Base-by-base conservation (phyloP, 108 stramenopile species). In the Pseudonitzschia pungens region DNA sequence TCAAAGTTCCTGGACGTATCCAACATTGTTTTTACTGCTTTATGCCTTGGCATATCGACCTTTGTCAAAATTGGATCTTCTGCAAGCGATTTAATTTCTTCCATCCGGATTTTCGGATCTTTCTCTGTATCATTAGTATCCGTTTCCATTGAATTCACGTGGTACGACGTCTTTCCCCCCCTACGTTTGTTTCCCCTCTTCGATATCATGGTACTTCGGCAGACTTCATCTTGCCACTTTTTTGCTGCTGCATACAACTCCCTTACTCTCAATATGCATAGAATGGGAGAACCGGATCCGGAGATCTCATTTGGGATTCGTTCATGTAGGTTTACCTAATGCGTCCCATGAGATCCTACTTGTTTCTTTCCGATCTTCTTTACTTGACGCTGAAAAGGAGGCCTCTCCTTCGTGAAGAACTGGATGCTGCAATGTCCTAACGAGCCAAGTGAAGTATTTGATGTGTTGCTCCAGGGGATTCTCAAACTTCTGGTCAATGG, bases 21-120 rank as follows among this genome's bases (percentile, higher is more conserved):
- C 26, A 83, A 63, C 62, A 82, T 79, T 15, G 81, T 65, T 24
- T 76, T 55, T 0, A 90, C 71, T 52, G 79, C 71, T 14, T 68
- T 73, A 36, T 89, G 73, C 33, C 87, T 63, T 11, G 92, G 87
- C 72, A 91, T 81, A 12, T 64, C 62, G 24, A 91, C 86, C 80
- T 87, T 79, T 3, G 73, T 53, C 32, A 79, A 45, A 24, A 79
- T 67, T 21, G 67, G 75, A 64, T 69, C 43, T 24, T 58, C 40
- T n/a, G 75, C 74, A 21, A 81, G 76, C 55, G 33, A 33, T 71
- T 77, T 44, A 68, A 81, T 72, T 32, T 69, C 21, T 12, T 59
- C 55, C 31, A 81, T 50, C 32, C 72, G 58, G 52, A 81, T 50
- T 28, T 67, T 73, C 29, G 52, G 29, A 40, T 62, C 60, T 18